A percentile compares a stretch with the other conserved stretches of the same genome.
Evolutionary conservation across 352 stramenopile genomes (phyloP).

Genomic region (Globisporangium echinulatum): DNA sequence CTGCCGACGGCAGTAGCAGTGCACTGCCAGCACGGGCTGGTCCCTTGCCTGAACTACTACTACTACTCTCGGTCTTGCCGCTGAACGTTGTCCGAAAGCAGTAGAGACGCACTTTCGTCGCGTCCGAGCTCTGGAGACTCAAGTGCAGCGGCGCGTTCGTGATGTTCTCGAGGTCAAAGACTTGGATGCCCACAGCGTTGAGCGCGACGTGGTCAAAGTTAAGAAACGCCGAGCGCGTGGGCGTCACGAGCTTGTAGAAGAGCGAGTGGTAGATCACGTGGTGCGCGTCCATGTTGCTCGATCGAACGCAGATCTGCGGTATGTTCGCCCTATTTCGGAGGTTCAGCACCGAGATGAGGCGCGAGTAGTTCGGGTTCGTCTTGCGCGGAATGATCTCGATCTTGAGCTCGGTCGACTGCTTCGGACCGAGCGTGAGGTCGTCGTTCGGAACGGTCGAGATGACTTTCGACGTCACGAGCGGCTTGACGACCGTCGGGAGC

Average conservation of each 20-base stretch:
- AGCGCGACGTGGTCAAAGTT: slow-evolving; percentile 86
- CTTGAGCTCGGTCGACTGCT: slow-evolving; percentile 84
- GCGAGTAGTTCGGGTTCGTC: slow-evolving; percentile 86
- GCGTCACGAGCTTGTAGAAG: slow-evolving; percentile 87
- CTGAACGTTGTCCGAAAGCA: slow-evolving; percentile 45
- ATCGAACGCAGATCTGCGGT: slow-evolving; percentile 81
- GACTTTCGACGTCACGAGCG: slow-evolving; percentile 84
- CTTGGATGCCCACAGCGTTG: slow-evolving; percentile 80
- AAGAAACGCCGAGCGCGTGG: slow-evolving; percentile 77
- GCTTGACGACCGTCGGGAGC: slow-evolving; percentile 80
- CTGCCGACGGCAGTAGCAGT: slow-evolving; percentile 5
- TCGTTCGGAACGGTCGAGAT: slow-evolving; percentile 87
- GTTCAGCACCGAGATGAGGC: slow-evolving; percentile 84
- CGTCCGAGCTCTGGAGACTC: slow-evolving; percentile 72
- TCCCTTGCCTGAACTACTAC: neutral
- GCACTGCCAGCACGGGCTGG: neutral
- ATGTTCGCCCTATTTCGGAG: slow-evolving; percentile 85
- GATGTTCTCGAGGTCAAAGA: slow-evolving; percentile 88
- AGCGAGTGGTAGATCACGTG: slow-evolving; percentile 89
- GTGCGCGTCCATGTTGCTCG: slow-evolving; percentile 88
- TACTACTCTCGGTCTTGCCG: neutral
- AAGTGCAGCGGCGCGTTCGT: slow-evolving; percentile 76
- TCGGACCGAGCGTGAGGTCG: slow-evolving; percentile 79
- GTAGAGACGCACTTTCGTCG: slow-evolving; percentile 66
- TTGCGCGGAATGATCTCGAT: slow-evolving; percentile 88